Percentiles rank a stretch among this genome's conserved stretches.
Conservation (phyloP, 2,329 filamentous ascomycete genomes). For the Bipolaris zeicola region DNA sequence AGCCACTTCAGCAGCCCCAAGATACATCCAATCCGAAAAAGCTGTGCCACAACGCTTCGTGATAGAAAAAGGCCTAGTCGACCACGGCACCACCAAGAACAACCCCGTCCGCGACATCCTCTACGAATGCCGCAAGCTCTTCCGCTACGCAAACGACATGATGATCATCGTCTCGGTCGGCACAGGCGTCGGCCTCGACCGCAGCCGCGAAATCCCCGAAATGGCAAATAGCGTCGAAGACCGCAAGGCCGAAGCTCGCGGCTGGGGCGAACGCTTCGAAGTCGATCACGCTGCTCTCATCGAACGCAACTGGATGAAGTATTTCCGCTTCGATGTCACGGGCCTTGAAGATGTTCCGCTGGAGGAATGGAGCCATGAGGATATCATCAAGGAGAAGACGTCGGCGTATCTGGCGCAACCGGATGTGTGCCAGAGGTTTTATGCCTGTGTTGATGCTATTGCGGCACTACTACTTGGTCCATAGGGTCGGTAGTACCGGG, state of each 20-base stretch:
- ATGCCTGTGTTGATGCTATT: slow-evolving; percentile 40
- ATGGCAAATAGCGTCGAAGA: slow-evolving; percentile 37
- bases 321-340: slow-evolving; percentile 41
- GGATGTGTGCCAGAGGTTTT: slow-evolving; percentile 33
- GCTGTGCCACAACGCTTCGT: slow-evolving; percentile 25
- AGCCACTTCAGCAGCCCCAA: slow-evolving; percentile 31
- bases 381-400: slow-evolving; percentile 37
- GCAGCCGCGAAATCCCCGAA: slow-evolving; percentile 25
- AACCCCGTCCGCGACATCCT: slow-evolving; percentile 40
- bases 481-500: slow-evolving; percentile 6
- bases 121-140: slow-evolving; percentile 41
- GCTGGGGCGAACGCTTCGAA: slow-evolving; percentile 32
- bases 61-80: slow-evolving; percentile 38
- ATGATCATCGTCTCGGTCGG: slow-evolving; percentile 42
- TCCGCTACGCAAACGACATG: slow-evolving; percentile 39
- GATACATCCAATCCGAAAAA: slow-evolving; percentile 26
- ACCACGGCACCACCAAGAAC: slow-evolving; percentile 41
- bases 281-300: slow-evolving; percentile 32
- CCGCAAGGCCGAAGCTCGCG: slow-evolving; percentile 24
- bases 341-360: slow-evolving; percentile 35
- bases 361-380: slow-evolving; percentile 38
- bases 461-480: slow-evolving; percentile 25
- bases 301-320: slow-evolving; percentile 39
- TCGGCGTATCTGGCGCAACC: slow-evolving; percentile 31
- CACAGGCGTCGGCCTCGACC: slow-evolving; percentile 30